These are phyloP conservation scores for Thoreauomyces humboldtii DNA, from an alignment of 192 early-diverging fungal genomes.

Conservation along the genomic window DNA sequence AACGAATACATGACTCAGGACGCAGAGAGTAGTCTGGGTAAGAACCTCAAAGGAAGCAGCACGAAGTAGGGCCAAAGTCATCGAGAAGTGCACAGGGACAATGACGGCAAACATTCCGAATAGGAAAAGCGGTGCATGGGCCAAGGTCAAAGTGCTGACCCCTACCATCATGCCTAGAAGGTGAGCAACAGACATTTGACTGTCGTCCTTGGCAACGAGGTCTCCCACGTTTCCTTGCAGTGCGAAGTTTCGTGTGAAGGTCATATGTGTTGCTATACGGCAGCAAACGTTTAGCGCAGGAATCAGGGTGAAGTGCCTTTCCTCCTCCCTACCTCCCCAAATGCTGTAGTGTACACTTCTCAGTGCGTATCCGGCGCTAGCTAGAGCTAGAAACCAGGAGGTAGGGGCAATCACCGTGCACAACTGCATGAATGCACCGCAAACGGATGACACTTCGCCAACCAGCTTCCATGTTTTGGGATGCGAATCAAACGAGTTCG, in stretches of 20 bases:
- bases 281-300: background rate
- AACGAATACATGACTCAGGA: constrained; percentile 53
- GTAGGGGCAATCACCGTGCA: constrained; percentile 51
- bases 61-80: constrained; percentile 51
- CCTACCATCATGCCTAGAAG: constrained; percentile 60
- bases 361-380: constrained; percentile 57
- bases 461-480: constrained; percentile 74
- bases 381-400: constrained; percentile 55
- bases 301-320: background rate
- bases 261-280: constrained; percentile 60
- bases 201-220: constrained; percentile 70
- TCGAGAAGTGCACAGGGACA: constrained; percentile 54
- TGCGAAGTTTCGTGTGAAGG: constrained; percentile 66
- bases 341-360: constrained; percentile 64
- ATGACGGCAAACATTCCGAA: constrained; percentile 53
- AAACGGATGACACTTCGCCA: constrained; percentile 55
- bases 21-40: constrained; percentile 55
- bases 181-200: constrained; percentile 67
- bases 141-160: constrained; percentile 52
- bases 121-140: constrained; percentile 54
- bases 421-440: constrained; percentile 59
- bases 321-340: constrained; percentile 30
- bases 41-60: constrained; percentile 68
- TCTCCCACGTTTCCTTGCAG: constrained; percentile 70
- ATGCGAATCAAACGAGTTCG: constrained; percentile 66